Percentiles rank a stretch among this genome's conserved stretches.
phyloP scores from a whole-genome alignment of 352 stramenopile species.

The Globisporangium nodosum region DNA sequence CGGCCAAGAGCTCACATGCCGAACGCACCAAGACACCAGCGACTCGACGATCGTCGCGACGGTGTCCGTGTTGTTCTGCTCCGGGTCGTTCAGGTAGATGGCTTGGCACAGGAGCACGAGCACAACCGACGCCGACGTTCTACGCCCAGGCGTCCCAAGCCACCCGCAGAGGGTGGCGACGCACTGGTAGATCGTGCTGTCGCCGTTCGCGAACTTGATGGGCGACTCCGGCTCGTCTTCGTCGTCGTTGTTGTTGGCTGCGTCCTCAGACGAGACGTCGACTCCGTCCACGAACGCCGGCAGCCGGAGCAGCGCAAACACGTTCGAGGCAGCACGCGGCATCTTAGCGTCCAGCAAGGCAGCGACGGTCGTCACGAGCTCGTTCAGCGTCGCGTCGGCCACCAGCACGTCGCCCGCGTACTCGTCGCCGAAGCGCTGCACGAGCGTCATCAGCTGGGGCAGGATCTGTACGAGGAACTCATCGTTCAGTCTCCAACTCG shows the following conservation, averaged over 20 bases:
- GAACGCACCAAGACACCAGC: constrained; percentile 20
- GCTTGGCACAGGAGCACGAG: constrained; percentile 32
- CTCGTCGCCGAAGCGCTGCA: constrained; percentile 17
- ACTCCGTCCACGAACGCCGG: constrained; percentile 55
- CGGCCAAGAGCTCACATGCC: neutral
- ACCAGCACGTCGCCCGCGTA: constrained; percentile 14
- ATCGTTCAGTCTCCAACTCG: neutral
- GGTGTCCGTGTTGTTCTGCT: constrained; percentile 10
- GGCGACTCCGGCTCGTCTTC: constrained; percentile 21
- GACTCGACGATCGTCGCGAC: constrained; percentile 14
- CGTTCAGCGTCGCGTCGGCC: constrained; percentile 37
- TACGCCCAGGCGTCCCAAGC: constrained; percentile 20
- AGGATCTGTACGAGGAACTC: constrained; percentile 20
- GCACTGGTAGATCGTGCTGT: constrained; percentile 29
- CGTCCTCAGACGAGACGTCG: constrained; percentile 13
- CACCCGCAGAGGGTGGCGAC: constrained; percentile 36
- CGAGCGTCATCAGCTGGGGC: constrained; percentile 33
- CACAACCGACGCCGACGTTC: constrained; percentile 31
- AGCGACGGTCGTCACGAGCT: constrained; percentile 47
- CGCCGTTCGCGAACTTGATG: constrained; percentile 13
- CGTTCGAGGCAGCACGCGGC: constrained; percentile 25
- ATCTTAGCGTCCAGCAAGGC: constrained; percentile 54
- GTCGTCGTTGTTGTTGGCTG: constrained; percentile 11
- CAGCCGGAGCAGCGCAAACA: constrained; percentile 47
- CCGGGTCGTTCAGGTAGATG: constrained; percentile 17